Base-by-base conservation (phyloP, 2,329 filamentous ascomycete species). In the Davidsoniella neocaledoniae region DNA sequence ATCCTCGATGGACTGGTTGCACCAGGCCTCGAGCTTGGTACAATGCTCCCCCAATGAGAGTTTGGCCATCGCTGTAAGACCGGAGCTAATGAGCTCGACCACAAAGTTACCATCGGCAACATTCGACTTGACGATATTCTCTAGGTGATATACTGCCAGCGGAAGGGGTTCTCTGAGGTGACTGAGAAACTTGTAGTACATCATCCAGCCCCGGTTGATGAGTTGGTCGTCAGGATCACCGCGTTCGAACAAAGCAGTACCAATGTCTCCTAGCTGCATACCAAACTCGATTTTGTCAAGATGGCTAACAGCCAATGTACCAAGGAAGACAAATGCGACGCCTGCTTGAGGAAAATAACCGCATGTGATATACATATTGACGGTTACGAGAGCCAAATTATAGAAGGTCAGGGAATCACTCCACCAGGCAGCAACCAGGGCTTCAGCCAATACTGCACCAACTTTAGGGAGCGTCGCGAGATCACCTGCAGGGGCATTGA, bases 341-440 rank as follows among this genome's bases (percentile, higher is more conserved):
- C 79, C 78, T 1, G 79, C 78, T 60, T 88, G 82, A 4, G 82
- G 77, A 55, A 82, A 83, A 5, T 72, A 67, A 0, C 82, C 83
- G 9, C 68, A 66, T 2, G 70, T 68, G 5, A 88, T 65, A 58
- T 84, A 80, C 49, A 79, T 68, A 48, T 79, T 68, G 50, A 86
- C 66, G 66, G 87, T 76, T 53, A 78, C 70, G 12, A 88, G 65
- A 0, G 77, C 70, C 23, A 81, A 70, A 56, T 84, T 76, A 59
- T 86, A 88, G 59, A 84, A 86, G n/a, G 78, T 70, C 8, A 86
- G 63, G 17, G 69, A 69, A 56, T 87, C 77, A 39, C 73, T 79
- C 84, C 84, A 87, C 68, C 80, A 86, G 3, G 79, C 80, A 12
- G 81, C 76, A 55, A 74, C 77, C 7, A 81, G 69, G 10, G 83